Conservation (phyloP, 2,329 filamentous ascomycete genomes). For the Clonostachys solani region DNA sequence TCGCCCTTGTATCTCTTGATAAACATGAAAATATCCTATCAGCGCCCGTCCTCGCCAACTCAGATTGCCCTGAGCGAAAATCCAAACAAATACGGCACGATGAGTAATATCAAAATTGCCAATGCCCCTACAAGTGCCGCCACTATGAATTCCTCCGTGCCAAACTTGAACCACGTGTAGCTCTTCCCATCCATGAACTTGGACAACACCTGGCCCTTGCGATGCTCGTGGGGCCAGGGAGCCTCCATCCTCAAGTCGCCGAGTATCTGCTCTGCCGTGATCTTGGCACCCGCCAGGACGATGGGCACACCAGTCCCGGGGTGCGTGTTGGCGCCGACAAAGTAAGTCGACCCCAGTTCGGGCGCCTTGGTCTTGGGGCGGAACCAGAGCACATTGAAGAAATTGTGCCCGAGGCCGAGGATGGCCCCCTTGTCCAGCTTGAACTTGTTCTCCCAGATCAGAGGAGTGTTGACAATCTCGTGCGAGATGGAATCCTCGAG, state of each 20-base stretch:
- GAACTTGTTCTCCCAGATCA: slow-evolving; percentile 61
- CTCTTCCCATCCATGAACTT: slow-evolving; percentile 3
- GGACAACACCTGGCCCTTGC: slow-evolving; percentile 3
- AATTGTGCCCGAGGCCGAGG: slow-evolving; percentile 65
- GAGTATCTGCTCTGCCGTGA: slow-evolving; percentile 43
- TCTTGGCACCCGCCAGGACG: slow-evolving; percentile 63
- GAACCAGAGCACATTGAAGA: slow-evolving; percentile 70
- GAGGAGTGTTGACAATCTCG: slow-evolving; percentile 63
- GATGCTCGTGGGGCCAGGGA: slow-evolving; percentile 3
- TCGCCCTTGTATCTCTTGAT: too few relatives aligned
- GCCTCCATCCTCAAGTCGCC: slow-evolving; percentile 17
- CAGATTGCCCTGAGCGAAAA: neutral
- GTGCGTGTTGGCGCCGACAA: slow-evolving; percentile 72
- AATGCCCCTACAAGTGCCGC: neutral
- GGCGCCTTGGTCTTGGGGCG: slow-evolving; percentile 53
- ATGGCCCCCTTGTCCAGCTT: slow-evolving; percentile 75
- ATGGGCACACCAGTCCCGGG: slow-evolving; percentile 75
- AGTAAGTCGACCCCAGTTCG: slow-evolving; percentile 52
- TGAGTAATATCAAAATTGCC: slow-evolving; percentile 1
- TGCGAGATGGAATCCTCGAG: slow-evolving; percentile 43
- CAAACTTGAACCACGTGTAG: slow-evolving; percentile 7
- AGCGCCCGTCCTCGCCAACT: too few relatives aligned
- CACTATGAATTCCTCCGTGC: slow-evolving; percentile 8
- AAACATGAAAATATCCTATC: too few relatives aligned
- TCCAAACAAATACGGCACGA: slow-evolving; percentile 1